Base-by-base conservation (phyloP, 805 yeast genomes). In the Barnettozyma vustinii region DNA sequence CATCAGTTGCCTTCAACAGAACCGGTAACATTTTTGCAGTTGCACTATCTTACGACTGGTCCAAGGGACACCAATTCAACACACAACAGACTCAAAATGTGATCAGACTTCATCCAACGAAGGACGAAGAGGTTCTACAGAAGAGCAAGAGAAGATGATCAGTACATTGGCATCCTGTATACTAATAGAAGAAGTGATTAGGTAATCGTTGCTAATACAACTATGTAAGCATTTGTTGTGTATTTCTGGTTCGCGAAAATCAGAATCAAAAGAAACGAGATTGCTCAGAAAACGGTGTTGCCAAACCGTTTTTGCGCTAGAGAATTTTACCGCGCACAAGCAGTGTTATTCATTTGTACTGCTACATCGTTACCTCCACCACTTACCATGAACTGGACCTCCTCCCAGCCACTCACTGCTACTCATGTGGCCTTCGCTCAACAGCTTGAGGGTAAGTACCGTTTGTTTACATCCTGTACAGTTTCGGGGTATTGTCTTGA, bases 41-140 rank as follows among this genome's bases (percentile, higher is more conserved):
- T 62, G 96, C 97, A 2, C 64, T 88, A 52, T 82, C 96, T 53
- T 92, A 94, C 68, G 99, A 94, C 65, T 94, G 99, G 99, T 79
- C 89, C 50, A 90, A 90, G 63, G 96, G 95, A n/a, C 76, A 85
- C 66, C 82, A 77, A 63, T 84, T 76, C 59, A 89, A 87, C 70
- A 77, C 83, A 40, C 85, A 81, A 3, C 89, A 84, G 56, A 80
- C 80, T 59, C 89, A 94, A 18, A 86, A 79, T 54, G 73, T 79
- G 48, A 80, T 94, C 52, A 84, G 87, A 67, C 71, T 94, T 45
- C 99, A 94, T 67, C 83, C 91, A 13, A 80, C 86, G 37, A 82
- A 81, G 55, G 97, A 90, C 44, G 91, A 81, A 46, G 99, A 94
- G 66, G 86, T 87, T 42, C 86, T 86, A 56, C 75, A 68, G 54